Evolutionary conservation across 1,139 yeast species (phyloP).

Genomic region (Pichiaceae sp.): DNA sequence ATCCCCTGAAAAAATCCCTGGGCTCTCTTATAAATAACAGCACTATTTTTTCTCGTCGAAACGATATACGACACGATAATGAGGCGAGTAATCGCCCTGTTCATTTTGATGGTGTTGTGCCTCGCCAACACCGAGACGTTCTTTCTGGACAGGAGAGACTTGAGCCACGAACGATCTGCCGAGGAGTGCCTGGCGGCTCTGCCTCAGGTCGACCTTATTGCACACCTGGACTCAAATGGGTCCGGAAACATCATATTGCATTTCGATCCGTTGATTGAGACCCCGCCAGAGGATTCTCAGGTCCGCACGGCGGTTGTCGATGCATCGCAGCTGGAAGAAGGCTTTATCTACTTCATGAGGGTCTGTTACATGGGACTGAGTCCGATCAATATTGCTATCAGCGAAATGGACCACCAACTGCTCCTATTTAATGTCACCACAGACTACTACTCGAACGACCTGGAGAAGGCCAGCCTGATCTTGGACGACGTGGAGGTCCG

Average conservation of each 20-base stretch:
- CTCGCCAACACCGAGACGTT: constrained; percentile 18
- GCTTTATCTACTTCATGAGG: constrained; percentile 7
- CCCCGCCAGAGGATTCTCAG: constrained; percentile 3
- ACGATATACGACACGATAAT: too few relatives aligned
- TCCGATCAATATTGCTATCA: constrained; percentile 13
- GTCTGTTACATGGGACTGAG: constrained; percentile 19
- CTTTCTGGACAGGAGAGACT: constrained; percentile 4
- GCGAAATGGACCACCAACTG: background rate
- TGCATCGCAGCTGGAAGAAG: constrained; percentile 3
- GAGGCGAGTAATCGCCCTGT: too few relatives aligned
- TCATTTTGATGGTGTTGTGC: too few relatives aligned
- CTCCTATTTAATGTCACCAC: constrained; percentile 9
- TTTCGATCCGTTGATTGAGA: constrained; percentile 1
- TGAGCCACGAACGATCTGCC: background rate
- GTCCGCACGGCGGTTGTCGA: constrained; percentile 4
- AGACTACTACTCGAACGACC: constrained; percentile 12
- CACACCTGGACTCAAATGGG: background rate
- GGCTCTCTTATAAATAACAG: too few relatives aligned
- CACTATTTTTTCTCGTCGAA: too few relatives aligned
- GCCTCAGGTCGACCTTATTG: background rate
- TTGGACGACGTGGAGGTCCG: constrained; percentile 8
- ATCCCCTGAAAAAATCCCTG: background rate
- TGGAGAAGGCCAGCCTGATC: constrained; percentile 3
- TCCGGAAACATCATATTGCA: background rate
- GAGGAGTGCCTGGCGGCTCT: background rate